A percentile compares a stretch with the other conserved stretches of the same genome.
Evolutionary conservation across 2,329 filamentous ascomycete species (phyloP).

Genomic region (Pseudogymnoascus sp.): DNA sequence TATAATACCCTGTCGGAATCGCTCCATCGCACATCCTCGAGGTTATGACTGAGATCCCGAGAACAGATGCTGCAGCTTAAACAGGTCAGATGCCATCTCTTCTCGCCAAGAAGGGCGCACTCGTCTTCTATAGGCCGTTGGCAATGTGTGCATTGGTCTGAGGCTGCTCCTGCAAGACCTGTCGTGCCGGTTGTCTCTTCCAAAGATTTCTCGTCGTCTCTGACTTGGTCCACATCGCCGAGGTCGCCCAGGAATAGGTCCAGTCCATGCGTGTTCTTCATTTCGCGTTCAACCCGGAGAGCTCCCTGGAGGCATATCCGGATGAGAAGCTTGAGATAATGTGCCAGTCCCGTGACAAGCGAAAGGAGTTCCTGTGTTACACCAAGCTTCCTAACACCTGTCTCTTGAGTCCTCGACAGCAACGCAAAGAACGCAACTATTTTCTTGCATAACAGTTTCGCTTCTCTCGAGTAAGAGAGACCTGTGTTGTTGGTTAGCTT

Average conservation of each 20-base stretch:
- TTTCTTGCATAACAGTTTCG: conserved; percentile 99
- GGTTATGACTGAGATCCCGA: conserved; percentile 60
- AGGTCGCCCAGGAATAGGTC: conserved; percentile 79
- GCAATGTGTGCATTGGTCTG: conserved; percentile 78
- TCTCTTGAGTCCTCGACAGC: conserved; percentile 89
- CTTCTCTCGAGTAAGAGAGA: conserved; percentile 85
- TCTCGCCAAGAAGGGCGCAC: conserved; percentile 67
- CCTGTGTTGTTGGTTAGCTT: conserved; percentile 39
- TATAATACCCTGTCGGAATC: conserved; percentile 60
- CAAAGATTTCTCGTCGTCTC: conserved; percentile 61
- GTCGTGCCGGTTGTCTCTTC: conserved; percentile 60
- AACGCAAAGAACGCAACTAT: conserved; percentile 97
- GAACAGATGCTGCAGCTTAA: conserved; percentile 64
- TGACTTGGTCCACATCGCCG: conserved; percentile 70
- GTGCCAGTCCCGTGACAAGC: conserved; percentile 87
- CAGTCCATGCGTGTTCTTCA: conserved; percentile 64
- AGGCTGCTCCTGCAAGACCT: conserved; percentile 63
- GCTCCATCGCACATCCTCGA: conserved; percentile 66
- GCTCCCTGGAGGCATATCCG: conserved; percentile 93
- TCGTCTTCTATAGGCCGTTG: conserved; percentile 89
- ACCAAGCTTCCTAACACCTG: conserved; percentile 79
- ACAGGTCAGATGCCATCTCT: conserved; percentile 78
- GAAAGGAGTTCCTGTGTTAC: conserved; percentile 98
- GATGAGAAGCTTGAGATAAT: conserved; percentile 95
- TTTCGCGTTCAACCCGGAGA: conserved; percentile 82